Evolutionary conservation across 139 green algal species (phyloP).

Genomic region (Zygnema cylindricum): DNA sequence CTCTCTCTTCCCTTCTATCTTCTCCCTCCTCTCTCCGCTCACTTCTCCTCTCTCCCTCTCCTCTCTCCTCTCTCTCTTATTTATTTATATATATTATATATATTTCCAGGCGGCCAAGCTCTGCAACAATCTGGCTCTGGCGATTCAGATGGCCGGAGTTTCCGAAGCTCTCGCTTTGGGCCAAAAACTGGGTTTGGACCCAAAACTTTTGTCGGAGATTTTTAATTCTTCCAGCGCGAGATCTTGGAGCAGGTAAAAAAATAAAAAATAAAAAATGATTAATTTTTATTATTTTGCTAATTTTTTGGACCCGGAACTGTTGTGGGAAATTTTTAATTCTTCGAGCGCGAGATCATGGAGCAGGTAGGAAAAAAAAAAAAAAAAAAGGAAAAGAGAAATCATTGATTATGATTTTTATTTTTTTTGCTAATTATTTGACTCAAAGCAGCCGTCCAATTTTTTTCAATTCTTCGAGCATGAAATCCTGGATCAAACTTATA

Average conservation of each 20-base stretch:
- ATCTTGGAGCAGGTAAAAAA: constrained; percentile 76
- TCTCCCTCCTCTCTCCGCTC: too few relatives aligned
- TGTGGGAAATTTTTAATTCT: constrained; percentile 76
- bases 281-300: too few relatives aligned
- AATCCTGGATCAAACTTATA: constrained; percentile 80
- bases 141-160: constrained; percentile 73
- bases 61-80: not conserved
- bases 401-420: too few relatives aligned
- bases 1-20: too few relatives aligned
- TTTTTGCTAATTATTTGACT: too few relatives aligned
- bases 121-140: constrained; percentile 77
- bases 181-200: constrained; percentile 71
- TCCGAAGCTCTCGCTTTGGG: constrained; percentile 75
- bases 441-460: constrained; percentile 66
- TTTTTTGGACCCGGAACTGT: constrained; percentile 66
- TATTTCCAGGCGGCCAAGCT: constrained; percentile 62
- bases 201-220: constrained; percentile 67
- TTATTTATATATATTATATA: too few relatives aligned
- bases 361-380: too few relatives aligned
- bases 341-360: constrained; percentile 75
- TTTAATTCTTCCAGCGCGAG: constrained; percentile 75
- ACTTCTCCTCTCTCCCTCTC: not conserved
- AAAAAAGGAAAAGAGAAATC: too few relatives aligned
- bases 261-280: too few relatives aligned
- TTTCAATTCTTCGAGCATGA: constrained; percentile 74